Base-by-base conservation (phyloP, 768 basidiomycete genomes). In the Chalciporus sphaerocephalus region DNA sequence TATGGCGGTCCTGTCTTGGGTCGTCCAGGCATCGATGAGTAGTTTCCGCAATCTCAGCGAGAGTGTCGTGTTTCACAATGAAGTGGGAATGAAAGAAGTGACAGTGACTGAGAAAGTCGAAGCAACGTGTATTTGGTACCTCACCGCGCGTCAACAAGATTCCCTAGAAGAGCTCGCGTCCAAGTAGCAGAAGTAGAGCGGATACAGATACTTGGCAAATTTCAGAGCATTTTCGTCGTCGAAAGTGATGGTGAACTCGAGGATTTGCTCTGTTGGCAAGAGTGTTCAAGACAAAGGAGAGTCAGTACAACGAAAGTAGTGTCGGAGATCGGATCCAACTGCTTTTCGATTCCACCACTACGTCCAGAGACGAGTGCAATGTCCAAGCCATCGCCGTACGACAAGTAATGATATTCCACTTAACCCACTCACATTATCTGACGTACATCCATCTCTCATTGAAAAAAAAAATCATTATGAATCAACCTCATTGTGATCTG, bases 401-500 rank as follows among this genome's bases (percentile, higher is more conserved):
- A 32, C 15, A 32, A 15, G 55, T 51, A 57, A 48, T 35, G 39
- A 56, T 17, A 13, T 45, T 22, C 35, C 17, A 18, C 37, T 38
- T 33, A 21, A 45, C 18, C 10, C 35, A 25, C n/a, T 38, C 8
- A 5, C 30, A 28, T 32, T 38, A 22, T 41, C 44, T 42, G 24
- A 62, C 50, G n/a, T n/a, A 41, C 35, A 39, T 15, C 25, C 1
- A 2, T 30, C 12, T 30, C 28, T 30, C 6, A 12, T 12, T 24
- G 1, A 17, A 10, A 12, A 28, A 21, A 5, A 22, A 48, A 44
- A 9, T 68, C 80, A 1, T 81, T 80, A 10, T 74, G 78, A 17
- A 59, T n/a, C n/a, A n/a, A n/a, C n/a, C 9, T 12, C 3, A 7
- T 28, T 12, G 9, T 15, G 15, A 32, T n/a, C 13, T 32, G 30